These are phyloP conservation scores for Rosellinia necatrix DNA, from an alignment of 2,329 filamentous ascomycete genomes.

Conservation along the genomic window DNA sequence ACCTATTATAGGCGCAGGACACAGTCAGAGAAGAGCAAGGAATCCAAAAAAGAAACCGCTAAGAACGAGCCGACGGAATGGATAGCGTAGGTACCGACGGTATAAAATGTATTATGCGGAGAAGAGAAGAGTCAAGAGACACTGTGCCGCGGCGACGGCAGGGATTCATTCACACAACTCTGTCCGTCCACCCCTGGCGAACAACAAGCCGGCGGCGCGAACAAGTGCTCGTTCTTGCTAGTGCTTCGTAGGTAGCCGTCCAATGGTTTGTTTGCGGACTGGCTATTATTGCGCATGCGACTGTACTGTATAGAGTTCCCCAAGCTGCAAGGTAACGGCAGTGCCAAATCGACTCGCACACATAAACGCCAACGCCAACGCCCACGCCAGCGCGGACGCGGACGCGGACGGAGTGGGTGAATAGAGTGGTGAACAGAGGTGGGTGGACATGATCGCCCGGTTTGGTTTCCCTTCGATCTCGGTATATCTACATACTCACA, in stretches of 20 bases:
- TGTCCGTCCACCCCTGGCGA: conserved; percentile 19
- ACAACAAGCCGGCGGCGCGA: no score
- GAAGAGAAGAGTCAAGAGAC: conserved; percentile 10
- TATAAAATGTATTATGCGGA: no score
- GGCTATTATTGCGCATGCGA: conserved; percentile 15
- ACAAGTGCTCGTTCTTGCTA: neutral
- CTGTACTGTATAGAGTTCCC: conserved; percentile 6
- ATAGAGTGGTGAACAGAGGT: no score
- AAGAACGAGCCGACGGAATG: neutral
- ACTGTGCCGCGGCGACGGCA: conserved; percentile 28
- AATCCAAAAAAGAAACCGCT: conserved; percentile 14
- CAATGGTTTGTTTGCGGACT: conserved; percentile 14
- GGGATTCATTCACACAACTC: conserved; percentile 16
- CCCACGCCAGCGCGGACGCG: neutral
- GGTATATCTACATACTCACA: conserved; percentile 13
- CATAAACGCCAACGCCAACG: no score
- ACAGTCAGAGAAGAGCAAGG: neutral
- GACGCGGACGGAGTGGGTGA: conserved; percentile 1
- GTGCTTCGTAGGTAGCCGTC: conserved; percentile 8
- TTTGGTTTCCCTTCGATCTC: conserved; percentile 13
- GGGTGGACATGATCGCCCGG: conserved; percentile 10
- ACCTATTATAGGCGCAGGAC: conserved; percentile 21
- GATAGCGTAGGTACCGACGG: conserved; percentile 16
- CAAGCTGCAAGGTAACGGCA: conserved; percentile 24
- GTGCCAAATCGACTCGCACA: conserved; percentile 8